A percentile compares a stretch with the other conserved stretches of the same genome.
Conservation (phyloP, 768 basidiomycete genomes). For the Russula brevipes region DNA sequence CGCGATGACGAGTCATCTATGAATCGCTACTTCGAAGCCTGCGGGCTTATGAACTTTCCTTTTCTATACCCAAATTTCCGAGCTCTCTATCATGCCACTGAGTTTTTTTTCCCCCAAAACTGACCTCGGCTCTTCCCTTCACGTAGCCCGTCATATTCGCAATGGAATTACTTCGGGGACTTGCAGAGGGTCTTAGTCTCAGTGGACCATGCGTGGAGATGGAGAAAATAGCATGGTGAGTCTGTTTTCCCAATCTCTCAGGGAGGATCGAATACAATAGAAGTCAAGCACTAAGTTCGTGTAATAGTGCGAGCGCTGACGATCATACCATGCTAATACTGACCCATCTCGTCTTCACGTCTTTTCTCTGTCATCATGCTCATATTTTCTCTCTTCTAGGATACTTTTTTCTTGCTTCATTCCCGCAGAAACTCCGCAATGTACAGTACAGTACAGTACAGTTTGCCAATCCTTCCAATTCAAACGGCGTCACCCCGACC, state of each 20-base stretch:
- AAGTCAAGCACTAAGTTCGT: constrained; percentile 82
- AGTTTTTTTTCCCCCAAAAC: not conserved
- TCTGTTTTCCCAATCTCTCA: constrained; percentile 19
- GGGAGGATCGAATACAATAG: constrained; percentile 68
- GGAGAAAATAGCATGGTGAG: constrained; percentile 33
- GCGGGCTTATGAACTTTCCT: constrained; percentile 57
- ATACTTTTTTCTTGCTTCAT: not conserved
- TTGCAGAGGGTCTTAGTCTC: not conserved
- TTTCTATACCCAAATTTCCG: constrained; percentile 92
- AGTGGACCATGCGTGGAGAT: not conserved
- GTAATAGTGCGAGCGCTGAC: constrained; percentile 61
- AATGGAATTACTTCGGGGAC: not conserved
- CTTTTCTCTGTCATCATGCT: constrained; percentile 16
- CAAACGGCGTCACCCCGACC: not conserved
- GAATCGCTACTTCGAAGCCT: constrained; percentile 90
- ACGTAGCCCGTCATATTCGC: not conserved
- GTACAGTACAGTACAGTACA: not conserved
- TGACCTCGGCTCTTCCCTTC: not conserved
- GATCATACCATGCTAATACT: constrained; percentile 83
- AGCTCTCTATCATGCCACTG: constrained; percentile 34
- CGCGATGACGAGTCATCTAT: constrained; percentile 55
- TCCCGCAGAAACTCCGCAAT: not conserved
- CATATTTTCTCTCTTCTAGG: constrained; percentile 8
- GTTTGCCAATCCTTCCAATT: not conserved
- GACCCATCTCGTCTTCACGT: constrained; percentile 35